Evolutionary conservation across 192 early-diverging fungal species (phyloP), one percentile per base, ranked within the genome.

Genomic region (Umbelopsis vinacea): DNA sequence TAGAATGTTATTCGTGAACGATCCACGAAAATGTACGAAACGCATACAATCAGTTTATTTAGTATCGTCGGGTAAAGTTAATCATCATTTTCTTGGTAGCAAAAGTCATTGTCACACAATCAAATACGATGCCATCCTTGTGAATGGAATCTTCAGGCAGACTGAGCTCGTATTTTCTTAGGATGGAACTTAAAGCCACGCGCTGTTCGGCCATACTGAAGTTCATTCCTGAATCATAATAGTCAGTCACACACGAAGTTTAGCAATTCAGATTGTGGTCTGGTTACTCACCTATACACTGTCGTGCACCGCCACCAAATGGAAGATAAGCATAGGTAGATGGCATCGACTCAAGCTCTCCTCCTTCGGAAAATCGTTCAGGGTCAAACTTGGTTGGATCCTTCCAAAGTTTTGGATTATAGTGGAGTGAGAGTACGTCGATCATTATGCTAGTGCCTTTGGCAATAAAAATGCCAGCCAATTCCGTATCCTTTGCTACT

Each of bases 151-250:
- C 52, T 3, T 40, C 52, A 22, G 70, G 70, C 11, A 71, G 22
- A 52, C 50, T 54, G 7, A 52, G 14, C n/a, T 71, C 70, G 52
- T 71, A 71, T n/a, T 72, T 71, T 19, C 70, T 48, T 6, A 54
- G 0, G 10, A 54, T 54, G 23, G n/a, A 21, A 4, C 24, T 53
- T 5, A 54, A 10, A 84, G 72, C 78, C 83, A 89, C 74, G 46
- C 83, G 82, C 80, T 87, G 84, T 38, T 82, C 84, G 23, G 84
- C 71, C 46, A 87, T 74, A 6, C 81, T 79, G 71, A 89, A 71
- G 26, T 55, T 50, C 52, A 71, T 71, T 17, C 53, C 53, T 54
- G 22, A 11, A 4, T 1, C 40, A 43, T 43, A 43, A 7, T 4
- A 1, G 40, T 43, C 11, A 29, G 11, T 6, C 6, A 43, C 40